These are phyloP conservation scores for Ganoderma multipileum DNA, from an alignment of 1,284 basidiomycete species.

Conservation along the genomic window DNA sequence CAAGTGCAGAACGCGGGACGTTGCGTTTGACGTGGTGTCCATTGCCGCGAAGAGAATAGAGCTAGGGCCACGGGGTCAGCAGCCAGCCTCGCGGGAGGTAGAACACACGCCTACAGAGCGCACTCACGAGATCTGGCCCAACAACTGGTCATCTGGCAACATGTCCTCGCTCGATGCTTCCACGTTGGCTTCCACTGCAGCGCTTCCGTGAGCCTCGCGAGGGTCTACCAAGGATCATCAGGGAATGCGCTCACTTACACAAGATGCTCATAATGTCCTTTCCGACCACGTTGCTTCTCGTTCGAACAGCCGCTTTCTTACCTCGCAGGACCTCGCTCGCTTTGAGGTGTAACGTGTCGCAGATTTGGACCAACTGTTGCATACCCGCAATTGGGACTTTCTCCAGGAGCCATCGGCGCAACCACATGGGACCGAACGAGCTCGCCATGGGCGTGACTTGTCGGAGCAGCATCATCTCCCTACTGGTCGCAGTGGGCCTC, in stretches of 20 bases:
- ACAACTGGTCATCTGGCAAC: constrained; percentile 36
- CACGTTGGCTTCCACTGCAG: constrained; percentile 35
- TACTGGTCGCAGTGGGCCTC: constrained; percentile 14
- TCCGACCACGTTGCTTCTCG: constrained; percentile 35
- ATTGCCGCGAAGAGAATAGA: constrained; percentile 33
- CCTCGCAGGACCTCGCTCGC: constrained; percentile 45
- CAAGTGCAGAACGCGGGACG: constrained; percentile 37
- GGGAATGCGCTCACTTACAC: constrained; percentile 37
- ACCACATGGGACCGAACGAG: constrained; percentile 43
- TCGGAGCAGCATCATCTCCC: constrained; percentile 22
- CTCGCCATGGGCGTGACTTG: constrained; percentile 39
- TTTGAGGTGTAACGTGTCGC: constrained; percentile 46
- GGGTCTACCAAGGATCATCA: neutral
- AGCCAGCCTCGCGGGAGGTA: too few relatives aligned
- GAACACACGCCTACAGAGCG: neutral
- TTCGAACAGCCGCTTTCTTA: constrained; percentile 40
- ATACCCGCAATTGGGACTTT: constrained; percentile 43
- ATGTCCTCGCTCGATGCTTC: constrained; percentile 30
- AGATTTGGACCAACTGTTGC: constrained; percentile 43
- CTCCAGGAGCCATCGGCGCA: constrained; percentile 47
- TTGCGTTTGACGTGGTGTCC: constrained; percentile 37
- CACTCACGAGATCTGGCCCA: constrained; percentile 38
- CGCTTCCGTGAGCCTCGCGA: neutral
- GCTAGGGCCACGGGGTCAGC: neutral
- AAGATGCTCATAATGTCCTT: constrained; percentile 52